Conservation (phyloP, 371 early-diverging fungal genomes). For the Funneliformis caledonium region DNA sequence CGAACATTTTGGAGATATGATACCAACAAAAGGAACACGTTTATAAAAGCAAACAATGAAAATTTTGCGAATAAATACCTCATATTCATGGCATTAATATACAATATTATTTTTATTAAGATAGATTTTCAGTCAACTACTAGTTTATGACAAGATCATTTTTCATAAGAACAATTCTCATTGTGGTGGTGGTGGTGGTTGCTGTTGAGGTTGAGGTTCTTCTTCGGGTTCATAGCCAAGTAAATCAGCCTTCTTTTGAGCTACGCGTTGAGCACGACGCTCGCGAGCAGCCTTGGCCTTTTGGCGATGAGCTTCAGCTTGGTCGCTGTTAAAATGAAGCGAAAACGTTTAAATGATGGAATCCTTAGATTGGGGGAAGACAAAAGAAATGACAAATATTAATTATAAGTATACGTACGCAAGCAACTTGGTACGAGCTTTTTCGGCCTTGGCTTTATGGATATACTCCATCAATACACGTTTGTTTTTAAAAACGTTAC, state of each 20-base stretch:
- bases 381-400: not conserved
- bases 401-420: slow-evolving; percentile 52
- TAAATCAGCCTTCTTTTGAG: slow-evolving; percentile 87
- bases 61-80: too few species aligned
- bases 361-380: not conserved
- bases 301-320: slow-evolving; percentile 98
- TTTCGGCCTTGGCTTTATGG: slow-evolving; percentile 99
- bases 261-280: slow-evolving; percentile 86
- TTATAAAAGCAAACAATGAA: too few species aligned
- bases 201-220: not conserved
- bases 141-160: too few species aligned
- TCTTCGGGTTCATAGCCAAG: slow-evolving; percentile 44
- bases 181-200: not conserved
- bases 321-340: slow-evolving; percentile 64
- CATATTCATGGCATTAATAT: too few species aligned
- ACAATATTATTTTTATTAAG: too few species aligned
- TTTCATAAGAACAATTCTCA: not conserved
- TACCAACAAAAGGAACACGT: too few species aligned
- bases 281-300: slow-evolving; percentile 96
- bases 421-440: slow-evolving; percentile 92
- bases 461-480: slow-evolving; percentile 99
- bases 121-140: too few species aligned
- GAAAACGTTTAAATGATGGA: slow-evolving; percentile 8
- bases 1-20: too few species aligned
- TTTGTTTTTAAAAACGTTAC: slow-evolving; percentile 99